Evolutionary conservation across 768 basidiomycete species (phyloP), one percentile per base, ranked within the genome.

Genomic region (Rhodotorula kratochvilovae): DNA sequence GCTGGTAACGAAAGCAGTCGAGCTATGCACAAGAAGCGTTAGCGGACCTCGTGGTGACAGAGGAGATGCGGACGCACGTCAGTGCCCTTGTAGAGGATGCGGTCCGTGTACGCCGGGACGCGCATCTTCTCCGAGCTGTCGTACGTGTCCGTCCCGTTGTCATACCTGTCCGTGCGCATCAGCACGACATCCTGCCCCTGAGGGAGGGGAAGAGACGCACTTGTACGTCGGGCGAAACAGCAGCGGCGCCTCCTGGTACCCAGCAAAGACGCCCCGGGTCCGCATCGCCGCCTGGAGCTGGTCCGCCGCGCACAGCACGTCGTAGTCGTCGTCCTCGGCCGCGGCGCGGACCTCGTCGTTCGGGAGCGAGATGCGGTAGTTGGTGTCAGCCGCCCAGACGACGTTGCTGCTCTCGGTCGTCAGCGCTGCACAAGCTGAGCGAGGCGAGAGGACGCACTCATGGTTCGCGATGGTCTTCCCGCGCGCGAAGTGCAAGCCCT

Each of bases 51-150:
- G 31, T 21, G 35, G 46, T 23, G 59, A 2, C 21, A 25, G 31
- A 27, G 2, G 31, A n/a, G n/a, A 13, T 4, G 27, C n/a, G 19
- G 6, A 76, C 76, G 54, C 55, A 80, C 80, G 45, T 83, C 82
- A 45, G 78, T 78, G 17, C 95, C 95, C 71, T 86, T 86, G 82
- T 89, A 94, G 68, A 99, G 79, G 15, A 99, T 87, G n/a, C 96
- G 90, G 83, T 99, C 96, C 76, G 95, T 98, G 94, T 94, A 98
- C 27, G 95, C 92, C 11, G 96, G 96, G 78, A 96, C 89, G 35
- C 96, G 86, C 85, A 88, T 87, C 83, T 98, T 99, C 81, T 98
- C 96, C 78, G 91, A 90, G 23, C 91, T 90, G 80, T 99, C 96
- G 79, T 97, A 99, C 59, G 84, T 84, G 72, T 96, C 89, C 16